These are phyloP conservation scores for Mortierella sp. DNA, from an alignment of 371 early-diverging fungal species.

Conservation along the genomic window DNA sequence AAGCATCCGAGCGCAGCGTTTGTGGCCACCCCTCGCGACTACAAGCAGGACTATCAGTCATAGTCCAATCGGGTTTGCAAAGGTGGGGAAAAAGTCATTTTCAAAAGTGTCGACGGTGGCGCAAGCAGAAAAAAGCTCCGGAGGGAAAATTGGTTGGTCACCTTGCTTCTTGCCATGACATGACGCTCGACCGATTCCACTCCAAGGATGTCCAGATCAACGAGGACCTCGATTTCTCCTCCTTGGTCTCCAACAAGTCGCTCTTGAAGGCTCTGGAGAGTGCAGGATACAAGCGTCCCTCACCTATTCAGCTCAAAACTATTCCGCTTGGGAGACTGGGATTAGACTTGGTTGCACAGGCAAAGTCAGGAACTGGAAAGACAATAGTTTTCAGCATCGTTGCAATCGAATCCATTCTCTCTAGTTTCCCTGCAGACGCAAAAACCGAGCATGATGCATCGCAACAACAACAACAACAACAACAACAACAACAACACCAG, in stretches of 20 bases:
- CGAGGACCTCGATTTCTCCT: constrained; percentile 67
- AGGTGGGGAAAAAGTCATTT: too few species aligned
- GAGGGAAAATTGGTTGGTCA: too few species aligned
- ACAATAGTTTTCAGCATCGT: constrained; percentile 96
- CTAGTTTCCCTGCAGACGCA: constrained; percentile 12
- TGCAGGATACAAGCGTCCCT: constrained; percentile 74
- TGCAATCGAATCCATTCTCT: constrained; percentile 80
- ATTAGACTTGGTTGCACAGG: constrained; percentile 90
- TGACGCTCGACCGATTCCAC: constrained; percentile 47
- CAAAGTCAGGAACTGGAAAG: constrained; percentile 97
- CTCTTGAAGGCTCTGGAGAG: constrained; percentile 64
- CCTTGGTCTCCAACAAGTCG: constrained; percentile 59
- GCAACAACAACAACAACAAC: background rate
- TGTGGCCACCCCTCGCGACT: too few species aligned
- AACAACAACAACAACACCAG: background rate
- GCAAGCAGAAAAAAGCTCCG: too few species aligned
- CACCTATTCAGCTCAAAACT: constrained; percentile 90
- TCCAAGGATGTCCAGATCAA: constrained; percentile 69
- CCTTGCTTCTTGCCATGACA: constrained; percentile 32
- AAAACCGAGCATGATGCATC: too few species aligned
- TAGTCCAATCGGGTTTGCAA: too few species aligned
- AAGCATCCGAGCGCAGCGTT: too few species aligned
- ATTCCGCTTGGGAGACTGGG: constrained; percentile 85
- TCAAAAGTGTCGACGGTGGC: too few species aligned
- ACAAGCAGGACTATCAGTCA: too few species aligned